These are phyloP conservation scores for Penicillium riverlandense DNA, from an alignment of 495 filamentous ascomycete species.

Conservation along the genomic window DNA sequence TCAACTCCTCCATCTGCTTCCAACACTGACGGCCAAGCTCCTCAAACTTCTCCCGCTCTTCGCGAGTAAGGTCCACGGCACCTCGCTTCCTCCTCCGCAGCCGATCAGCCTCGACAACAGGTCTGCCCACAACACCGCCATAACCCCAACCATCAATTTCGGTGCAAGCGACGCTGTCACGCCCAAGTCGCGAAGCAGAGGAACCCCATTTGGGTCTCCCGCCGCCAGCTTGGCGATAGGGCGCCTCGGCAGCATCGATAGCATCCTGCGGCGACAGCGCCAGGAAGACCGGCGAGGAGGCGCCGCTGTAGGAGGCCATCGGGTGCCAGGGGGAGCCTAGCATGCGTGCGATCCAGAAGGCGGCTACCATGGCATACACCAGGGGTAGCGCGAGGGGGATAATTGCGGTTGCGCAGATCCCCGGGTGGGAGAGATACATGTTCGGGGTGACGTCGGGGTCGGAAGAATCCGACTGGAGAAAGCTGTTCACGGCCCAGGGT, in stretches of 20 bases:
- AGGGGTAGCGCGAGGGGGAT: conserved; percentile 62
- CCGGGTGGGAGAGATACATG: conserved; percentile 78
- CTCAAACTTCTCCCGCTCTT: conserved; percentile 66
- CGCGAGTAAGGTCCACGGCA: conserved; percentile 50
- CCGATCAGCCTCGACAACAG: conserved; percentile 38
- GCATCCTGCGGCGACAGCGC: conserved; percentile 59
- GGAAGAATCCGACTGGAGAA: conserved; percentile 31
- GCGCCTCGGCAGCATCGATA: conserved; percentile 54
- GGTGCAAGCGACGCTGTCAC: conserved; percentile 54
- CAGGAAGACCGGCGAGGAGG: conserved; percentile 69
- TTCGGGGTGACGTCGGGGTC: conserved; percentile 32
- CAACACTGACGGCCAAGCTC: conserved; percentile 65
- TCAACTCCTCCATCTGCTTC: conserved; percentile 77
- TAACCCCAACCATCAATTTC: conserved; percentile 83
- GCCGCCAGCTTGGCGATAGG: conserved; percentile 32
- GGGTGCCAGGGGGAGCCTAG: conserved; percentile 85
- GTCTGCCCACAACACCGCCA: conserved; percentile 56
- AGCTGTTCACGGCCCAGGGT: conserved; percentile 43
- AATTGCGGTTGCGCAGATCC: conserved; percentile 75
- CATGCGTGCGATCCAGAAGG: conserved; percentile 68
- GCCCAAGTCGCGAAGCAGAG: conserved; percentile 49
- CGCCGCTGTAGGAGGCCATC: conserved; percentile 66
- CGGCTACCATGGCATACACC: conserved; percentile 51
- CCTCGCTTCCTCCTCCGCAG: conserved; percentile 47
- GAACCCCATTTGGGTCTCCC: conserved; percentile 82